phyloP scores from a whole-genome alignment of 805 yeast species.

The Candida yuanshanica region DNA sequence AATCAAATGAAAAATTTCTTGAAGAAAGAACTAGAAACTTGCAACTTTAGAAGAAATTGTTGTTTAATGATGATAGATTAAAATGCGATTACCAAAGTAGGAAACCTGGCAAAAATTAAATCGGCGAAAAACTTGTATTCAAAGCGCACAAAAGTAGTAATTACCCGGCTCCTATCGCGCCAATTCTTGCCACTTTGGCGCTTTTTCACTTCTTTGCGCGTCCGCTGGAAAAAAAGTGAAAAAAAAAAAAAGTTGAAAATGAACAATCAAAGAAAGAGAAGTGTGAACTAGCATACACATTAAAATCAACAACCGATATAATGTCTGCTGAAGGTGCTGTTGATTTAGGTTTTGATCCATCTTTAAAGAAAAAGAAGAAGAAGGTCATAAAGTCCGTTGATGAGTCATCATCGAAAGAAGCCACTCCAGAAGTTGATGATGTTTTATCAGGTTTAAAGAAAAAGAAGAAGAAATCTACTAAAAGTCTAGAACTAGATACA shows the following conservation, averaged over 20 bases:
- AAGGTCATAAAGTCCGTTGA: conserved; percentile 40
- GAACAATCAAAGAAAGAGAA: neutral
- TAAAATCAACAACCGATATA: neutral
- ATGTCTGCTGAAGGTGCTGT: conserved; percentile 24
- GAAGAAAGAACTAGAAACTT: conserved; percentile 26
- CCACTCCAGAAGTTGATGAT: conserved; percentile 45
- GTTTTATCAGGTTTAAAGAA: conserved; percentile 77
- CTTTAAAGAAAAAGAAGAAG: conserved; percentile 78
- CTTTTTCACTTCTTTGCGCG: neutral
- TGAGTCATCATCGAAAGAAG: conserved; percentile 33
- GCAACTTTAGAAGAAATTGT: conserved; percentile 2
- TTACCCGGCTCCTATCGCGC: neutral
- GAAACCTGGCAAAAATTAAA: neutral
- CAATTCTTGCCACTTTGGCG: neutral
- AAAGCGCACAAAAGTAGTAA: too few relatives aligned
- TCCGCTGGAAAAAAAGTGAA: neutral
- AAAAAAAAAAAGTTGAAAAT: neutral
- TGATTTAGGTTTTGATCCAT: conserved; percentile 63
- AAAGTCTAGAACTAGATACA: conserved; percentile 26
- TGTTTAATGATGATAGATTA: neutral
- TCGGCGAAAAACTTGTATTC: too few relatives aligned
- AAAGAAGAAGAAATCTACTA: conserved; percentile 70
- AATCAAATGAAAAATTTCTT: conserved; percentile 27
- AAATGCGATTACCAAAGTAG: neutral
- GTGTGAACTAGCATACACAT: neutral